Conservation (phyloP, 2,329 filamentous ascomycete species). For the Epichloe sylvatica region DNA sequence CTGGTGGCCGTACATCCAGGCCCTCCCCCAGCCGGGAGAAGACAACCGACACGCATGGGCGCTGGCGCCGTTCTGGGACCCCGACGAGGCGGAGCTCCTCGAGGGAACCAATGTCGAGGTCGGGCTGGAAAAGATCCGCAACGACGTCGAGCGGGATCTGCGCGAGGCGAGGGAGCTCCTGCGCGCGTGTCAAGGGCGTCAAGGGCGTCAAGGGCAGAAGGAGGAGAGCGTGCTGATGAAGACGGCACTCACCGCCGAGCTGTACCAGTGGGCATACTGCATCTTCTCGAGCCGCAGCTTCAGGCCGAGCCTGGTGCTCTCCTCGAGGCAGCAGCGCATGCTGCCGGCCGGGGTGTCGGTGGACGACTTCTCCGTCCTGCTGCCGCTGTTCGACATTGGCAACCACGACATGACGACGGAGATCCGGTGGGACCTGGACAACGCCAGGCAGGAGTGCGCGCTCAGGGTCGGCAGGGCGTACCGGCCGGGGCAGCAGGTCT, state of each 20-base stretch:
- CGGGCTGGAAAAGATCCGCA: conserved; percentile 33
- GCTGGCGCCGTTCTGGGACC: conserved; percentile 50
- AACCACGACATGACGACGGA: conserved; percentile 53
- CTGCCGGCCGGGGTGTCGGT: conserved; percentile 20
- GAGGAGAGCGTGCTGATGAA: conserved; percentile 14
- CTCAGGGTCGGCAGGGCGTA: conserved; percentile 31
- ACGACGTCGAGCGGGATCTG: conserved; percentile 32
- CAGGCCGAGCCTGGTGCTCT: conserved; percentile 43
- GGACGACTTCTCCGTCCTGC: conserved; percentile 52
- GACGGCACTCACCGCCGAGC: conserved; percentile 26
- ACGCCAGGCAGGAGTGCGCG: conserved; percentile 24
- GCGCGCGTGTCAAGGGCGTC: conserved; percentile 3
- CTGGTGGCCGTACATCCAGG: conserved; percentile 55
- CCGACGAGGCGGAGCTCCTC: conserved; percentile 43
- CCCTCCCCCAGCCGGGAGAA: conserved; percentile 50
- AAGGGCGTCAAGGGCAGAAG: background rate
- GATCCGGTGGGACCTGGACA: conserved; percentile 43
- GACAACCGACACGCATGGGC: conserved; percentile 31
- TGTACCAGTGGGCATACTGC: conserved; percentile 52
- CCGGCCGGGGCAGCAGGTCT: conserved; percentile 39
- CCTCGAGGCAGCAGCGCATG: conserved; percentile 13
- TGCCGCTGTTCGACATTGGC: conserved; percentile 57
- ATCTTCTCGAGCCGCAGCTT: conserved; percentile 55
- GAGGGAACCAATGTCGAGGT: conserved; percentile 39
- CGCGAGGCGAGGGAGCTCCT: conserved; percentile 28